Base-by-base conservation (phyloP, 345 rosid genomes). In the Salix viminalis region DNA sequence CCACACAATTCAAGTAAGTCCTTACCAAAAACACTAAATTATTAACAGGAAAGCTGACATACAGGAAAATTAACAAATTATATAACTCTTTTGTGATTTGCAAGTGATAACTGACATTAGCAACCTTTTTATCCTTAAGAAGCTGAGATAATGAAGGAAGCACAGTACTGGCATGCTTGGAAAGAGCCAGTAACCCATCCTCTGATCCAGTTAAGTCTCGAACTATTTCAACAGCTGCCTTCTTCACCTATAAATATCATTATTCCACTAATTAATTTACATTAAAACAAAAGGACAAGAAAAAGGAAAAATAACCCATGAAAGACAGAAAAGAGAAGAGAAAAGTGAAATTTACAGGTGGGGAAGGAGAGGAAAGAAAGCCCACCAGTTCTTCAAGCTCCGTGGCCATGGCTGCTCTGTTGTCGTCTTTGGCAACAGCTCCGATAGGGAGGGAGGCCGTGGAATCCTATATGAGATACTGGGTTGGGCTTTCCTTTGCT, bases 151-250 rank as follows among this genome's bases (percentile, higher is more conserved):
- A 79, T 3, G 94, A 88, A 2, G 93, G 87, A 80, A 92, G 87
- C 48, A 86, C 82, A 52, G 77, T 76, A 69, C 83, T 71, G 4
- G 94, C 86, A 78, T 89, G 82, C 21, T 75, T 76, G 26, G 88
- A 83, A 14, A 95, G 96, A 71, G 98, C 87, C 70, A 83, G 85
- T 74, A 89, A 77, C 37, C 96, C 97, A 74, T 95, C 96, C 36
- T 95, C 92, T 0, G 94, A 93, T 10, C 99, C 97, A 26, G 97
- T 91, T 83, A 93, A 85, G 54, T 91, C 97, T 66, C 91, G 84
- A 75, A 90, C 97, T 61, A 92, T 89, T 76, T 88, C 93, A 62
- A 91, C 92, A 9, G 97, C 96, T 14, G 91, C 97, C 85, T 95
- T 91, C 89, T 87, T 90, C 85, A 92, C 90, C 99, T 92, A 69